These are phyloP conservation scores for Kwoniella sp. DNA, from an alignment of 768 basidiomycete genomes.

Conservation along the genomic window DNA sequence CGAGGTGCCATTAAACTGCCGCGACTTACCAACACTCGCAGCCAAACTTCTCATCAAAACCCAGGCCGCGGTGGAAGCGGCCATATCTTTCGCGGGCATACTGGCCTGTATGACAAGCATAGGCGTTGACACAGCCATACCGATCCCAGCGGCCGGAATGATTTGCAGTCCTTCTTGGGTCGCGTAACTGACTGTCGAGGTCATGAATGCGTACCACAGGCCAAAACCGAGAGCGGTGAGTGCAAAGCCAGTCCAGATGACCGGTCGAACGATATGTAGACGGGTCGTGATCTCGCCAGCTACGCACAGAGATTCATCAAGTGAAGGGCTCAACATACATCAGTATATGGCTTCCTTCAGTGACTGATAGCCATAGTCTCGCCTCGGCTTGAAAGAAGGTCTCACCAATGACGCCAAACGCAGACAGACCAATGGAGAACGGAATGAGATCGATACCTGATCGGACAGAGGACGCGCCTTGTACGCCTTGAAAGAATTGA, in stretches of 20 bases:
- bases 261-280: conserved; percentile 42
- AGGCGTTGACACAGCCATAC: conserved; percentile 45
- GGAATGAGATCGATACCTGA: conserved; percentile 48
- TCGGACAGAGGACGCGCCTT: conserved; percentile 23
- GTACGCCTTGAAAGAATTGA: conserved; percentile 52
- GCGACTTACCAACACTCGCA: conserved; percentile 40
- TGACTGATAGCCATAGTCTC: too few relatives aligned
- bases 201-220: conserved; percentile 32
- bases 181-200: conserved; percentile 22
- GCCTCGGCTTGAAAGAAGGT: too few relatives aligned
- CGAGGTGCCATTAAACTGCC: too few relatives aligned
- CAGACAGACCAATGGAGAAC: conserved; percentile 27
- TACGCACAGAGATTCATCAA: conserved; percentile 6
- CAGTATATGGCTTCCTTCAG: background rate
- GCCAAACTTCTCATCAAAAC: conserved; percentile 43
- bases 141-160: conserved; percentile 40
- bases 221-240: conserved; percentile 38
- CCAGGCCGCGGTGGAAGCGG: conserved; percentile 48
- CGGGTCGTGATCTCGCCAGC: conserved; percentile 45
- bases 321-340: background rate
- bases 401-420: conserved; percentile 30
- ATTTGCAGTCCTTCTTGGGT: conserved; percentile 38
- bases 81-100: conserved; percentile 54
- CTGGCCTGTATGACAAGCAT: conserved; percentile 50
- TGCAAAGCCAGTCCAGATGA: conserved; percentile 48